These are phyloP conservation scores for Alternaria sp. DNA, from an alignment of 2,329 filamentous ascomycete species.

Conservation along the genomic window DNA sequence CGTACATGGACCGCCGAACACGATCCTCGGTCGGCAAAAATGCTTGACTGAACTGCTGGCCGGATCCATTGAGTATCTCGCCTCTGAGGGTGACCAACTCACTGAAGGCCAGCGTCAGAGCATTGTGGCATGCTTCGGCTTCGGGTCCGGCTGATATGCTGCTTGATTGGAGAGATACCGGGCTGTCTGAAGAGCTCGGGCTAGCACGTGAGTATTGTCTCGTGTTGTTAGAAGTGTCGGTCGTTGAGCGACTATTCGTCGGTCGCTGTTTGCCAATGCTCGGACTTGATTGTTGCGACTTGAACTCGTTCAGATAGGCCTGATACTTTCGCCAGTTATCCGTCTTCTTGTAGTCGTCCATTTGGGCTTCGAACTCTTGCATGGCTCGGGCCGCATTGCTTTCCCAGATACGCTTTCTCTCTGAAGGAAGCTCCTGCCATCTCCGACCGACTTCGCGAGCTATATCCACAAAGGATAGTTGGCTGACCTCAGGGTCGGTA, in stretches of 20 bases:
- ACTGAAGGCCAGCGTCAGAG: conserved; percentile 44
- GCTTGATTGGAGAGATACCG: conserved; percentile 31
- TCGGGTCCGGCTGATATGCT: conserved; percentile 23
- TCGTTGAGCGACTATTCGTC: conserved; percentile 27
- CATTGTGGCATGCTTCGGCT: conserved; percentile 43
- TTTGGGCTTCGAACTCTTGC: conserved; percentile 48
- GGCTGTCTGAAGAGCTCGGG: conserved; percentile 40
- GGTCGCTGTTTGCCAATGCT: conserved; percentile 25
- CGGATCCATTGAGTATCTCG: conserved; percentile 35
- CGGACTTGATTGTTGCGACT: conserved; percentile 31
- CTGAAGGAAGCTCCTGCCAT: conserved; percentile 47
- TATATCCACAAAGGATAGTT: conserved; percentile 49
- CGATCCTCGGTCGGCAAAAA: conserved; percentile 41
- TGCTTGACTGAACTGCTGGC: conserved; percentile 33
- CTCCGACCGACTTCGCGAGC: conserved; percentile 47
- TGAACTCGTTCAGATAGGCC: conserved; percentile 46
- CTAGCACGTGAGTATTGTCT: conserved; percentile 34
- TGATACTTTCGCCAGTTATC: conserved; percentile 48
- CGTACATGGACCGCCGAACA: conserved; percentile 40
- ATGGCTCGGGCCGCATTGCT: conserved; percentile 46
- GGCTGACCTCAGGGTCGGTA: conserved; percentile 42
- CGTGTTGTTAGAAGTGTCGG: conserved; percentile 31
- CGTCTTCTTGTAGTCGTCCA: conserved; percentile 51
- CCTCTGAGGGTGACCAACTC: conserved; percentile 41
- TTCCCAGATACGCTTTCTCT: conserved; percentile 49